Percentiles rank a stretch among this genome's conserved stretches.
Evolutionary conservation across 1,284 basidiomycete genomes (phyloP).

Genomic region (Marasmius tenuissimus): DNA sequence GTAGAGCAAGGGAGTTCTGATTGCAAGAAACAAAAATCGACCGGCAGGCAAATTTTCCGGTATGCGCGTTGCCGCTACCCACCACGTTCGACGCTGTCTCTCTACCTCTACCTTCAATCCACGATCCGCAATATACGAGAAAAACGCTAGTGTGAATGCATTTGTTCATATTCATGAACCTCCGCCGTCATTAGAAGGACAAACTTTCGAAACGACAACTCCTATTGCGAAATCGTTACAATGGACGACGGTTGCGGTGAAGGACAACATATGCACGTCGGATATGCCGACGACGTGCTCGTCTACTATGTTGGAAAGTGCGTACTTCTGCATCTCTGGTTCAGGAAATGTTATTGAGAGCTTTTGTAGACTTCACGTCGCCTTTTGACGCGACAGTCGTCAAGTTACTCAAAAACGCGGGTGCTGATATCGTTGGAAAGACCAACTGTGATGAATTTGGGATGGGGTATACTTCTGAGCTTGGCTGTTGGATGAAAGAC

Average conservation of each 20-base stretch:
- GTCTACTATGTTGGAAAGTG: constrained; percentile 72
- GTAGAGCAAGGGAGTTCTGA: background rate
- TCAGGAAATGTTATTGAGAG: background rate
- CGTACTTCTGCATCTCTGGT: constrained; percentile 9
- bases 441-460: constrained; percentile 98
- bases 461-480: constrained; percentile 82
- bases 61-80: background rate
- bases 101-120: background rate
- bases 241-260: constrained; percentile 64
- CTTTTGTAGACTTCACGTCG: constrained; percentile 61
- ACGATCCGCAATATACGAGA: constrained; percentile 4
- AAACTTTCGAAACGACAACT: constrained; percentile 5
- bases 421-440: constrained; percentile 81
- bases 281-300: constrained; percentile 78
- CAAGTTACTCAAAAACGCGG: constrained; percentile 55
- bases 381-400: constrained; percentile 92
- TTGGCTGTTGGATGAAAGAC: background rate
- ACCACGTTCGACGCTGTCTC: background rate
- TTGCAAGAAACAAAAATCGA: too few relatives aligned
- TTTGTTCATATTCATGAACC: constrained; percentile 36
- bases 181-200: background rate
- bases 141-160: constrained; percentile 49
- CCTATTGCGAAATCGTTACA: constrained; percentile 25
- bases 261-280: constrained; percentile 83
- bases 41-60: too few relatives aligned